Evolutionary conservation across 345 rosid species (phyloP), one percentile per base, ranked within the genome.

Genomic region (Raphanus sativus): DNA sequence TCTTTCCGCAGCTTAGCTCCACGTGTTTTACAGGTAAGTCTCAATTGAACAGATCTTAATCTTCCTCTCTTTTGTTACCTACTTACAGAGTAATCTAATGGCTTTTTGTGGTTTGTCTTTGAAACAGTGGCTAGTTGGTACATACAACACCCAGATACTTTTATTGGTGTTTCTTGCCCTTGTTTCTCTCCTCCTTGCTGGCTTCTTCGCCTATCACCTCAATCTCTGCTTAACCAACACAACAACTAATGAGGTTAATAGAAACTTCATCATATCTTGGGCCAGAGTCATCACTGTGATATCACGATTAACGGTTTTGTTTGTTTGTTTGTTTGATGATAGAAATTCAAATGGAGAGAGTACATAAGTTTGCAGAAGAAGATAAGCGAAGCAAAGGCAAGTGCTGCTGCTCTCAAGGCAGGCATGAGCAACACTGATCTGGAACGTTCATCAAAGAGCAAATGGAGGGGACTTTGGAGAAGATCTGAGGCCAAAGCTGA

Each of bases 271-370:
- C 65, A 8, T n/a, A 67, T 67, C 13, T 26, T 33, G 33, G 70
- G 38, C 9, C 32, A 48, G 11, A 26, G 25, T 45, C 32, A n/a
- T 16, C 67, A 24, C 25, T 58, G 50, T 40, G 1, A 12, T 52
- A 5, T 42, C n/a, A 15, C 33, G 4, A 0, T 15, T 15, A 6
- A 26, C 8, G 75, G 24, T 45, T 91, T 89, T 69, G 38, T 33
- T 1, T 21, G 21, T 33, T 1, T 21, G 21, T 34, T 56, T 70
- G 62, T 62, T 28, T 24, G 60, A 4, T 26, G 45, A 66, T 52
- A 94, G 98, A 89, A 90, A 25, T 88, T 92, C 84, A 94, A 94
- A 86, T 94, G 98, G 98, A 86, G 93, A 82, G 98, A 94, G 67
- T 88, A 90, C 82, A 13, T 85, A 76, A 85, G 78, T 83, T 90